Conservation (phyloP, 116 monocot genomes). For the Cymodocea nodosa region DNA sequence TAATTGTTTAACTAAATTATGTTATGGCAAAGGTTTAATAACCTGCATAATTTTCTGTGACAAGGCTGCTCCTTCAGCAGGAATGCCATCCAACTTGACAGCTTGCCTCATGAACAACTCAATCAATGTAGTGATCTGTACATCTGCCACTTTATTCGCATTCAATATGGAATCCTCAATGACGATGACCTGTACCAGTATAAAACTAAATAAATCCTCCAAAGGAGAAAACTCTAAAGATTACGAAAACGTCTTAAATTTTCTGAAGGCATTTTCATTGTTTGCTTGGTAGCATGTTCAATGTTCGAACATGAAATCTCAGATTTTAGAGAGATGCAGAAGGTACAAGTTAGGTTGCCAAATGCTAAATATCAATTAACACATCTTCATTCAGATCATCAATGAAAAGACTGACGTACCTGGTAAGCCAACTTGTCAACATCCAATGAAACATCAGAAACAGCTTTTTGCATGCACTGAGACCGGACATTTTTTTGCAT, state of each 20-base stretch:
- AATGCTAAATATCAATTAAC: too few relatives aligned
- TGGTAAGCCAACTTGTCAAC: constrained; percentile 61
- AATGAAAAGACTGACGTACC: constrained; percentile 16
- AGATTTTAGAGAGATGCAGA: too few relatives aligned
- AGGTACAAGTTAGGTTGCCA: too few relatives aligned
- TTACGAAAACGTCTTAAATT: too few relatives aligned
- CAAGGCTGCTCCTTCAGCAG: constrained; percentile 31
- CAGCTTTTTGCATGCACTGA: constrained; percentile 34
- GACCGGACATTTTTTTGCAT: constrained; percentile 45
- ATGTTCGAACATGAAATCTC: too few relatives aligned
- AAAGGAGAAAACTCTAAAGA: too few relatives aligned
- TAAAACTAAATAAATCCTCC: neutral
- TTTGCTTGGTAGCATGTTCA: too few relatives aligned
- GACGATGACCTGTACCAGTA: constrained; percentile 25
- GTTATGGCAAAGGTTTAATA: neutral
- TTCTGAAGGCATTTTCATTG: too few relatives aligned
- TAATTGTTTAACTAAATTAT: too few relatives aligned
- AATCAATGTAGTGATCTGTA: constrained; percentile 62
- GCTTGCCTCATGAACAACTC: constrained; percentile 81
- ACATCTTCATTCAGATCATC: too few relatives aligned
- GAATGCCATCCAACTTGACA: constrained; percentile 45
- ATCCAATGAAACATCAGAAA: constrained; percentile 42
- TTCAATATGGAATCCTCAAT: constrained; percentile 56
- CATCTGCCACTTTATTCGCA: constrained; percentile 56
- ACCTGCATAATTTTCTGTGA: constrained; percentile 4